Percentiles rank a stretch among this genome's conserved stretches.
Evolutionary conservation across 257 asterid genomes (phyloP).

Genomic region (Fraxinus cuspidata): DNA sequence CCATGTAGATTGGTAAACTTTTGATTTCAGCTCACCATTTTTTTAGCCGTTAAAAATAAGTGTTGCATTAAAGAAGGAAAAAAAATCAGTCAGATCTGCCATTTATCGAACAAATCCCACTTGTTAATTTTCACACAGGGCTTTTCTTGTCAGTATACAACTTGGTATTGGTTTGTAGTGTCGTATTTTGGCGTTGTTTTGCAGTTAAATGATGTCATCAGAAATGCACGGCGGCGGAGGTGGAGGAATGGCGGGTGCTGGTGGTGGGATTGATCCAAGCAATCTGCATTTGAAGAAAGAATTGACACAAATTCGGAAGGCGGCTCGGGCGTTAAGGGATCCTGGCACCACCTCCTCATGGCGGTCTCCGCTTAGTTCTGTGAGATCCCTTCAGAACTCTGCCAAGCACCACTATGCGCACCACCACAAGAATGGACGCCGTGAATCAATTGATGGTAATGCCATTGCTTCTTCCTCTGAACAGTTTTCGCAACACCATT

Average conservation of each 20-base stretch:
- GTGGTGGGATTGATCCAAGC: constrained; percentile 73
- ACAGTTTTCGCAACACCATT: constrained; percentile 25
- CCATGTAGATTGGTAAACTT: constrained; percentile 3
- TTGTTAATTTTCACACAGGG: neutral
- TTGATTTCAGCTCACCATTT: neutral
- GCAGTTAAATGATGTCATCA: constrained; percentile 24
- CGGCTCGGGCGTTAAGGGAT: constrained; percentile 78
- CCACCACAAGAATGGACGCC: constrained; percentile 46
- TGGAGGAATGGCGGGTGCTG: constrained; percentile 33
- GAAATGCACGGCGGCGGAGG: constrained; percentile 36
- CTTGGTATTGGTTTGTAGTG: constrained; percentile 7
- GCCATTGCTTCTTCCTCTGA: constrained; percentile 37
- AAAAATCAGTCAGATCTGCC: constrained; percentile 37
- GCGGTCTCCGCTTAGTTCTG: constrained; percentile 77
- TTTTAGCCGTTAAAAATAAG: neutral
- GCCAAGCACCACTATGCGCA: constrained; percentile 67
- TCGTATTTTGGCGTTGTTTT: neutral
- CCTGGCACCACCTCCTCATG: constrained; percentile 95
- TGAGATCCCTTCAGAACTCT: constrained; percentile 54
- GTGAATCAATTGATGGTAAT: constrained; percentile 34
- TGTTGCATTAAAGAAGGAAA: neutral
- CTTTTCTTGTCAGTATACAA: neutral
- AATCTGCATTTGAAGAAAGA: constrained; percentile 96
- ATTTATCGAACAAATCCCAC: constrained; percentile 1
- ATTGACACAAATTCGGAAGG: constrained; percentile 86